Base-by-base conservation (phyloP, 2,329 filamentous ascomycete species). In the Neofusicoccum cordaticola region DNA sequence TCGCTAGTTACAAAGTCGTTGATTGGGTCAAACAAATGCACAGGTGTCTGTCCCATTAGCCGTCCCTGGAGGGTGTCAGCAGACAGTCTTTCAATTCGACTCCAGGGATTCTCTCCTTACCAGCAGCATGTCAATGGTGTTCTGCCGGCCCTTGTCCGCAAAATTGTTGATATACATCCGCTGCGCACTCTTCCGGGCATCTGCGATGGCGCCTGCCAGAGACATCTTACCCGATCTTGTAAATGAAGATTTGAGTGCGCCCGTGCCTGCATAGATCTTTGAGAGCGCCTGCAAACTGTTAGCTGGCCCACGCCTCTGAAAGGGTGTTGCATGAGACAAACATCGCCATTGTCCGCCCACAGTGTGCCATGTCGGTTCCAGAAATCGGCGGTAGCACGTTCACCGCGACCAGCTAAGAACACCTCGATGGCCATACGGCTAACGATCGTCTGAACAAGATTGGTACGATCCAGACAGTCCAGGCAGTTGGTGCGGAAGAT, bases 101-200 rank as follows among this genome's bases (percentile, higher is more conserved):
- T 9, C 5, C 53, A 48, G 15, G 11, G 13, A 5, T 17, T 8
- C 7, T 15, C 13, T 44, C 35, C 63, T 39, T 39, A 65, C 63
- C 41, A 99, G 83, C 5, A 99, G 84, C 80, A 96, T 89, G 76
- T 99, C 95, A 69, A 99, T 98, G 0, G 92, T 97, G 70, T 92
- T 93, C 74, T 99, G 95, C 52, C 93, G 85, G 22, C 89, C 91
- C 69, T 96, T 96, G 75, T 99, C 95, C 8, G 93, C 87, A 75
- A 99, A 98, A 74, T 97, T 98, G 79, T 99, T 99, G 79, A 97
- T 94, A 74, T 97, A 98, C 67, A 97, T 86, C 66, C 95, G 86
- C 61, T 95, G 95, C 0, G 94, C 93, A 69, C 92, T 97, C 78
- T 99, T 99, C 63, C 94, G 87, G 50, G 93, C 90, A 79, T 99